Conservation (phyloP, 2,329 filamentous ascomycete genomes). For the Tolypocladium ovalisporum region DNA sequence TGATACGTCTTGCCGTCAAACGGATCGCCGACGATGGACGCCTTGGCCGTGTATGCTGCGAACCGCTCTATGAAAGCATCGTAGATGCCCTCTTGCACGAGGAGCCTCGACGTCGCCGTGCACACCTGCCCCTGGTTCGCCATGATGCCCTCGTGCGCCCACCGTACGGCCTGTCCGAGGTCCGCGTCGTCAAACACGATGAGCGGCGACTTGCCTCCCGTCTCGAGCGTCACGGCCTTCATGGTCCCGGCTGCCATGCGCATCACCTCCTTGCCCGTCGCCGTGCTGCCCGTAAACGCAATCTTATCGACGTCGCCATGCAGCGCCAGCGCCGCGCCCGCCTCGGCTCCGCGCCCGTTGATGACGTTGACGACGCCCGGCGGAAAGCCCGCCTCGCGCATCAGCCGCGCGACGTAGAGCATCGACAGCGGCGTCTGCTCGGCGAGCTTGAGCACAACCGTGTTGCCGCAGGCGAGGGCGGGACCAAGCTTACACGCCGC, state of each 20-base stretch:
- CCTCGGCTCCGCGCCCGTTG: conserved; percentile 58
- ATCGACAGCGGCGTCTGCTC: conserved; percentile 58
- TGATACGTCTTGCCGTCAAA: conserved; percentile 61
- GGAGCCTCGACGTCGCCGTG: conserved; percentile 51
- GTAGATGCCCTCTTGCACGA: conserved; percentile 50
- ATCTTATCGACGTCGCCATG: conserved; percentile 66
- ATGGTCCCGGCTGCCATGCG: conserved; percentile 56
- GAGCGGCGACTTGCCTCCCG: conserved; percentile 55
- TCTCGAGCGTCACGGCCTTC: conserved; percentile 57
- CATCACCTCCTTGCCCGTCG: conserved; percentile 65
- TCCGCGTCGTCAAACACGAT: conserved; percentile 57
- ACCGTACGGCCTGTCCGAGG: conserved; percentile 56
- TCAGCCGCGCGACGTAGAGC: conserved; percentile 53
- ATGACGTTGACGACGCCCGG: conserved; percentile 68
- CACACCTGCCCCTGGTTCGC: conserved; percentile 56
- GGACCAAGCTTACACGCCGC: conserved; percentile 64
- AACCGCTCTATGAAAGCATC: conserved; percentile 56
- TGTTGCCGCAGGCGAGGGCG: conserved; percentile 53
- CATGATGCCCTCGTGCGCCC: conserved; percentile 39
- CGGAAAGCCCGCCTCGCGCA: conserved; percentile 66
- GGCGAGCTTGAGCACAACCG: conserved; percentile 53
- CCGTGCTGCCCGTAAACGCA: conserved; percentile 68
- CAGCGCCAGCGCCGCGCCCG: conserved; percentile 55
- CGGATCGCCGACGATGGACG: conserved; percentile 58
- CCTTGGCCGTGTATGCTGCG: conserved; percentile 44